A percentile compares a stretch with the other conserved stretches of the same genome.
These are phyloP conservation scores for Fusarium ramigenum DNA, from an alignment of 2,329 filamentous ascomycete genomes.

Conservation along the genomic window DNA sequence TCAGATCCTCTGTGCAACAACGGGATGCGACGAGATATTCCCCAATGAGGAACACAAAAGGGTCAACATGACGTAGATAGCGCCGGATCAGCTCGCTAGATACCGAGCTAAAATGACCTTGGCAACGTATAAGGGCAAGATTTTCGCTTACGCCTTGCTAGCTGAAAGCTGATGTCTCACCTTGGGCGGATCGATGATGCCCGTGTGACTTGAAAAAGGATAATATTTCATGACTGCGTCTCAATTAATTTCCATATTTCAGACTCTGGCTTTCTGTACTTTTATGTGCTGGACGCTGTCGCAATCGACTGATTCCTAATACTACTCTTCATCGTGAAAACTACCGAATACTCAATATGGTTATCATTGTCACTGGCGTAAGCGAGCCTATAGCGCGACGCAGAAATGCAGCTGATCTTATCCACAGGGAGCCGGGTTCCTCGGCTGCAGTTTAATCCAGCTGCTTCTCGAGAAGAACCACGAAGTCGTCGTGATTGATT, in stretches of 20 bases:
- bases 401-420: background rate
- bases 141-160: constrained; percentile 10
- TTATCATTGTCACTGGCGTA: constrained; percentile 28
- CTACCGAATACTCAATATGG: background rate
- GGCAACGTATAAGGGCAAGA: background rate
- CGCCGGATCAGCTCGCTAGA: constrained; percentile 5
- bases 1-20: background rate
- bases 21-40: background rate
- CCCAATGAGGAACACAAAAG: background rate
- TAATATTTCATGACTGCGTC: background rate
- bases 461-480: constrained; percentile 20
- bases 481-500: constrained; percentile 29
- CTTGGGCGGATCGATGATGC: constrained; percentile 2
- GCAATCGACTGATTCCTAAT: rapidly evolving
- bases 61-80: background rate
- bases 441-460: constrained; percentile 31
- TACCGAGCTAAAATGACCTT: background rate
- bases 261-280: rapidly evolving
- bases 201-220: background rate
- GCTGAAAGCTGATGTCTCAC: constrained; percentile 10
- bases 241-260: background rate
- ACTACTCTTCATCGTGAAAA: background rate
- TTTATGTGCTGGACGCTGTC: rapidly evolving
- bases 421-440: constrained; percentile 29
- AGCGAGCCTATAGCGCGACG: background rate